Evolutionary conservation across 805 yeast genomes (phyloP).

Genomic region (Candida sanyiensis): DNA sequence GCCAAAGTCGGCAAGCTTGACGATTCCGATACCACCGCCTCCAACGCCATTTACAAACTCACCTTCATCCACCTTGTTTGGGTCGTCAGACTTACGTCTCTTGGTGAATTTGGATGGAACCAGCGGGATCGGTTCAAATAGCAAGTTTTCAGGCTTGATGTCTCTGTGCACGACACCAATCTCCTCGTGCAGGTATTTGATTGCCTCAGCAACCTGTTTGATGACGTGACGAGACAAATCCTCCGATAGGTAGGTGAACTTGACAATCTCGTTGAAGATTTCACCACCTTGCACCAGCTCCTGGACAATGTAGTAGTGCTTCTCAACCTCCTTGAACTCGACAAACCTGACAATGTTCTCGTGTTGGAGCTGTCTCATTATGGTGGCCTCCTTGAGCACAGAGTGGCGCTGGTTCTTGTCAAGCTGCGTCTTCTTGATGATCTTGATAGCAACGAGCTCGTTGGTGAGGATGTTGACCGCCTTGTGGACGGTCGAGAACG

Average conservation of each 20-base stretch:
- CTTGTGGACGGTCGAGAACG: constrained; percentile 79
- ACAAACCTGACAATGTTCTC: constrained; percentile 54
- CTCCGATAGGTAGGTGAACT: constrained; percentile 49
- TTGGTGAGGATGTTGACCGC: constrained; percentile 47
- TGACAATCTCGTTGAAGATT: constrained; percentile 69
- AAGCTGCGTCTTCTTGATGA: constrained; percentile 50
- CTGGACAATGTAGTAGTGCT: constrained; percentile 61
- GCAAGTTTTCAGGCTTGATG: constrained; percentile 89
- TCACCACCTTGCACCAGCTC: constrained; percentile 73
- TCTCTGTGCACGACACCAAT: constrained; percentile 94
- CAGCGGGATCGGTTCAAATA: constrained; percentile 47
- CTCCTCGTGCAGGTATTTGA: constrained; percentile 87
- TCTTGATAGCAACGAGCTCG: constrained; percentile 62
- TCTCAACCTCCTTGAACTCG: constrained; percentile 50
- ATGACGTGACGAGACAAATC: constrained; percentile 56
- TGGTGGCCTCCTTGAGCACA: constrained; percentile 33
- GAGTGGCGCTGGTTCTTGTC: constrained; percentile 37
- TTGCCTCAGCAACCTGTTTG: constrained; percentile 72
- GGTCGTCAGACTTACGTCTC: constrained; percentile 51
- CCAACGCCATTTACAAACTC: constrained; percentile 46
- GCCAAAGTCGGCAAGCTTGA: constrained; percentile 68
- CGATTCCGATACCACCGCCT: constrained; percentile 57
- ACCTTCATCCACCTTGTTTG: constrained; percentile 58
- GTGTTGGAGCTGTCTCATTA: constrained; percentile 46
- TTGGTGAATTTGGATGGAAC: constrained; percentile 12